Percentiles rank a stretch among this genome's conserved stretches.
Conservation (phyloP, 441 rosid species). For the Francoa sonchifolia region DNA sequence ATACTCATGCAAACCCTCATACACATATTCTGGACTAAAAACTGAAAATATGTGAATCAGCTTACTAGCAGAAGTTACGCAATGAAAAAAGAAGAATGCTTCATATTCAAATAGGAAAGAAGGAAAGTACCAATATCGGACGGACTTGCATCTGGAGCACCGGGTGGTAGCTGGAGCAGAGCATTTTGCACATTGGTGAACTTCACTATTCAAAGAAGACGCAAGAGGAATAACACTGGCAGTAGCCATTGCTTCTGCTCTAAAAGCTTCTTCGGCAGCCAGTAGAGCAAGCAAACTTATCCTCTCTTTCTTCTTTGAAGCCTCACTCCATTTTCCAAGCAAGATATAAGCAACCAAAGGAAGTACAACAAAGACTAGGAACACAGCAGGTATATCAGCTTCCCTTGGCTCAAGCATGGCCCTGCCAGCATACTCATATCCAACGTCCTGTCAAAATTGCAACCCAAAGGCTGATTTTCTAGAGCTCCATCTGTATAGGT, state of each 20-base stretch:
- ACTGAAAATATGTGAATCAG: too few relatives aligned
- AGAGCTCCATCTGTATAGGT: conserved; percentile 21
- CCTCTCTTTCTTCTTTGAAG: conserved; percentile 48
- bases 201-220: conserved; percentile 27
- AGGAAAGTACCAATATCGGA: conserved; percentile 69
- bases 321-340: conserved; percentile 81
- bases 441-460: conserved; percentile 21
- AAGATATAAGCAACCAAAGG: conserved; percentile 61
- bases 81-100: background rate
- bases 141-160: conserved; percentile 82
- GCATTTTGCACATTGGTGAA: conserved; percentile 61
- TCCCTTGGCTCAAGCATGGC: conserved; percentile 94
- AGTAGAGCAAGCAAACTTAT: conserved; percentile 52
- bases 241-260: conserved; percentile 39
- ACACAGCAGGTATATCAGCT: conserved; percentile 61
- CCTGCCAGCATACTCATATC: conserved; percentile 69
- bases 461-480: conserved; percentile 16
- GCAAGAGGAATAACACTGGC: conserved; percentile 24
- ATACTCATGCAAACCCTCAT: too few relatives aligned
- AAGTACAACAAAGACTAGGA: conserved; percentile 73
- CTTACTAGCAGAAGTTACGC: too few relatives aligned
- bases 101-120: too few relatives aligned
- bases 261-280: conserved; percentile 68
- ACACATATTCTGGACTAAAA: too few relatives aligned
- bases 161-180: conserved; percentile 70